Evolutionary conservation across 208 protist species (phyloP), one percentile per base, ranked within the genome.

Genomic region (Leishmania guyanensis): DNA sequence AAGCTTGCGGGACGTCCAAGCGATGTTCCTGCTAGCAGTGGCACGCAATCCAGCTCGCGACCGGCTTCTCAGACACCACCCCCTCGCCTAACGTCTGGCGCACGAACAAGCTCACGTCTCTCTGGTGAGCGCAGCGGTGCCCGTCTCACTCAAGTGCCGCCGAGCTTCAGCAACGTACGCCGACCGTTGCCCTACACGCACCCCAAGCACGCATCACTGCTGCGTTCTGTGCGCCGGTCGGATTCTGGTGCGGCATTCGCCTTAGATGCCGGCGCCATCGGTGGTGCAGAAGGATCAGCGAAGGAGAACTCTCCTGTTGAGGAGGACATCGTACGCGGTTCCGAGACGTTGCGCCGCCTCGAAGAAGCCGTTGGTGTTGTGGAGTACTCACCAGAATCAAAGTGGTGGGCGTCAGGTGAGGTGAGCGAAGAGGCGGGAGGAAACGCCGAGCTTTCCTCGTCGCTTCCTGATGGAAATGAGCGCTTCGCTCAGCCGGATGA

Each of bases 361-460:
- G 82, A 86, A 54, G 82, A 82, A 46, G 72, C 78, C 26, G 58
- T 58, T 8, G 51, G 64, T 10, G 78, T 82, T 54, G 72, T 82
- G 51, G 82, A 81, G 74, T 86, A 86, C 68, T 86, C 82, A 6
- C 82, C 82, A 6, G 82, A 75, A 65, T 66, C 78, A 53, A 50
- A 56, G 5, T 64, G 78, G 65, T 26, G 76, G 17, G n/a, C 65
- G 72, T 2, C 36, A 64, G 8, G 39, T 48, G 53, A 73, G 16
- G 36, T 16, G 5, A 17, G 17, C 48, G 50, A 14, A 53, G 39
- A 36, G 65, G 54, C 5, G 20, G 73, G 29, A 20, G 36, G 46
- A 26, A 43, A 1, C 22, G 77, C 17, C 36, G 43, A 75, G 53
- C 48, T 12, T 14, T 48, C n/a, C 26, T 36, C 50, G 26, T 60